phyloP scores from a whole-genome alignment of 768 basidiomycete genomes.

The Phlebiopsis gigantea region DNA sequence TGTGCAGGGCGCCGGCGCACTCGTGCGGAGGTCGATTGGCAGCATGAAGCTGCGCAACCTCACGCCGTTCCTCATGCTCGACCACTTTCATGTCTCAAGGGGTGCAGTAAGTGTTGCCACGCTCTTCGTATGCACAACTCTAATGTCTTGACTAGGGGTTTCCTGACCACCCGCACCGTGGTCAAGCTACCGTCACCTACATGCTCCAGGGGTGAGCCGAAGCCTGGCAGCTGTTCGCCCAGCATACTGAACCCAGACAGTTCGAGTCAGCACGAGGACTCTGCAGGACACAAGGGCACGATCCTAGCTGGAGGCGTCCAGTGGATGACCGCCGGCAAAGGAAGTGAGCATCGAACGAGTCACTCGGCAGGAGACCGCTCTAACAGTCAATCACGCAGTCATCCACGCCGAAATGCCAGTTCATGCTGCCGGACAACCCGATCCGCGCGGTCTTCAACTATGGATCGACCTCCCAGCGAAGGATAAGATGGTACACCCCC shows the following conservation, averaged over 20 bases:
- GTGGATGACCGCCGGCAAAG: constrained; percentile 85
- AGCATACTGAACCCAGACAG: constrained; percentile 25
- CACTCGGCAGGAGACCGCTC: neutral
- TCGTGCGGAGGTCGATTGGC: constrained; percentile 86
- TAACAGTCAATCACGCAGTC: constrained; percentile 24
- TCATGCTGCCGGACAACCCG: constrained; percentile 56
- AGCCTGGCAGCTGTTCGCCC: neutral
- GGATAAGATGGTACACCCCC: constrained; percentile 61
- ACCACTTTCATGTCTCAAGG: constrained; percentile 68
- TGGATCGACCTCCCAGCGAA: constrained; percentile 82
- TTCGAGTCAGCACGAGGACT: constrained; percentile 84
- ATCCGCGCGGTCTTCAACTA: constrained; percentile 81
- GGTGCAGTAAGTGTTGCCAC: constrained; percentile 51
- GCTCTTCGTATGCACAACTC: neutral
- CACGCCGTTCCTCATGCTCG: constrained; percentile 88
- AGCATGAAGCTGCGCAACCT: constrained; percentile 67
- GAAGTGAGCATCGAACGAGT: constrained; percentile 35
- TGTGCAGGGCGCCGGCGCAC: constrained; percentile 68
- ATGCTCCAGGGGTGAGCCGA: constrained; percentile 67
- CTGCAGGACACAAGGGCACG: constrained; percentile 75
- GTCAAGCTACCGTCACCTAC: constrained; percentile 86
- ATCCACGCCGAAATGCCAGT: constrained; percentile 90
- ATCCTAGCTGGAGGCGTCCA: constrained; percentile 84
- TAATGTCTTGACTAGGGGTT: constrained; percentile 50
- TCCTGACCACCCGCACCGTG: constrained; percentile 91